A percentile compares a stretch with the other conserved stretches of the same genome.
These are phyloP conservation scores for Geotrichum macrosporum DNA, from an alignment of 1,139 yeast species.

Conservation along the genomic window DNA sequence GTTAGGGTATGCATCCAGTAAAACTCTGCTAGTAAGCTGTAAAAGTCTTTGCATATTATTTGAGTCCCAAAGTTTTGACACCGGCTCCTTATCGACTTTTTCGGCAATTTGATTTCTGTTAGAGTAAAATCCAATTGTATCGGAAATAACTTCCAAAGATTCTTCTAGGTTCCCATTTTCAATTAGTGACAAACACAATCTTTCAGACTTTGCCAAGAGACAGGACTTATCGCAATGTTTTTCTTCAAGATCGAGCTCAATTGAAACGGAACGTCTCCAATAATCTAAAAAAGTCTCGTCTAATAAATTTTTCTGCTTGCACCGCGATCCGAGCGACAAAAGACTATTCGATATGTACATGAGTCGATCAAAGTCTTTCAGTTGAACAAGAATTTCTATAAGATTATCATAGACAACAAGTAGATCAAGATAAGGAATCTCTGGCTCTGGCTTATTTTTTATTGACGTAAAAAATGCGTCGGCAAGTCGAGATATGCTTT, in stretches of 20 bases:
- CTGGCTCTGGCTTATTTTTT: slow-evolving; percentile 6
- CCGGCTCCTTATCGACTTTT: slow-evolving; percentile 5
- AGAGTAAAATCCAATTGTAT: slow-evolving; percentile 16
- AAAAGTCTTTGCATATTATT: slow-evolving; percentile 10
- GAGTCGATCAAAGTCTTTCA: slow-evolving; percentile 16
- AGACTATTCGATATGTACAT: slow-evolving; percentile 25
- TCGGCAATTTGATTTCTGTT: slow-evolving; percentile 1
- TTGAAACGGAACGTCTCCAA: slow-evolving; percentile 24
- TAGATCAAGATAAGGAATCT: slow-evolving; percentile 9
- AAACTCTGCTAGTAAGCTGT: slow-evolving; percentile 6
- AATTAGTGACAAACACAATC: slow-evolving; percentile 21
- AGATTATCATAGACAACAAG: slow-evolving; percentile 17
- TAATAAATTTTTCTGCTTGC: slow-evolving; percentile 11
- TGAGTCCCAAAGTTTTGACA: slow-evolving; percentile 3
- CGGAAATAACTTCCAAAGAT: slow-evolving; percentile 14
- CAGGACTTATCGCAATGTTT: slow-evolving; percentile 14
- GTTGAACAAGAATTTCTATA: slow-evolving; percentile 3
- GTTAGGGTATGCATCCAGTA: slow-evolving; percentile 12
- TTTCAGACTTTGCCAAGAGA: slow-evolving; percentile 21
- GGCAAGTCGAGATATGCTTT: slow-evolving; percentile 7
- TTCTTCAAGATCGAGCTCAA: slow-evolving; percentile 22
- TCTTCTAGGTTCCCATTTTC: slow-evolving; percentile 14
- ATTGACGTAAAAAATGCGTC: slow-evolving; percentile 14
- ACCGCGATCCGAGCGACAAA: slow-evolving; percentile 24
- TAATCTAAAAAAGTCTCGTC: slow-evolving; percentile 19